Evolutionary conservation across 768 basidiomycete genomes (phyloP), one percentile per base, ranked within the genome.

Genomic region (Tephrocybe sp.): DNA sequence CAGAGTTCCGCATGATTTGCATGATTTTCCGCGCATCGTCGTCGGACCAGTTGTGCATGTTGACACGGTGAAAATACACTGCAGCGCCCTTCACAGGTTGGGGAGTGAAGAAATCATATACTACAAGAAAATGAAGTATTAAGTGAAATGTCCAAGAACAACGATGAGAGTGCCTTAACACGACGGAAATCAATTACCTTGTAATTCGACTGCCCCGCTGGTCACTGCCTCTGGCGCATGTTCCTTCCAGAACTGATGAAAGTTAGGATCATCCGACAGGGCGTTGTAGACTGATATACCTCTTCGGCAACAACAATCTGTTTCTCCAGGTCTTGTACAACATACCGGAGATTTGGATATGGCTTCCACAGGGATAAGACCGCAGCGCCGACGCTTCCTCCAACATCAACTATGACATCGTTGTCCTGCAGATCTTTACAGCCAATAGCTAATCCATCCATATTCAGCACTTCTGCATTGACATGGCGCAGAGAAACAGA

Each of bases 41-140:
- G 25, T 55, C 54, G n/a, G 38, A 18, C 54, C 48, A 50, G 23
- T 55, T 48, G 14, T 55, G 54, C 4, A 55, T 17, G 17, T 46
- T 21, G n/a, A 46, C 21, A 11, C 54, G 48, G 11, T 50, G 23
- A 33, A 50, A 50, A 24, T 55, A 55, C 2, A 55, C 37, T 21
- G 44, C 36, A 20, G 54, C 54, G 10, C 26, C 48, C 24, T 46
- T 55, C 11, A 55, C 38, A 17, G 48, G 54, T 17, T 55, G 54
- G 8, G 48, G 54, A 5, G 36, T 39, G 30, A 55, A 55, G 17
- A 50, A 50, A 17, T 55, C 48, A 18, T 50, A 18, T 8, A 38
- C 54, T 55, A n/a, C n/a, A n/a, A n/a, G n/a, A n/a, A n/a, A n/a
- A n/a, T n/a, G n/a, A n/a, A n/a, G n/a, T n/a, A n/a, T n/a, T n/a